These are phyloP conservation scores for Eucalyptus pauciflora DNA, from an alignment of 345 rosid genomes.

Conservation along the genomic window DNA sequence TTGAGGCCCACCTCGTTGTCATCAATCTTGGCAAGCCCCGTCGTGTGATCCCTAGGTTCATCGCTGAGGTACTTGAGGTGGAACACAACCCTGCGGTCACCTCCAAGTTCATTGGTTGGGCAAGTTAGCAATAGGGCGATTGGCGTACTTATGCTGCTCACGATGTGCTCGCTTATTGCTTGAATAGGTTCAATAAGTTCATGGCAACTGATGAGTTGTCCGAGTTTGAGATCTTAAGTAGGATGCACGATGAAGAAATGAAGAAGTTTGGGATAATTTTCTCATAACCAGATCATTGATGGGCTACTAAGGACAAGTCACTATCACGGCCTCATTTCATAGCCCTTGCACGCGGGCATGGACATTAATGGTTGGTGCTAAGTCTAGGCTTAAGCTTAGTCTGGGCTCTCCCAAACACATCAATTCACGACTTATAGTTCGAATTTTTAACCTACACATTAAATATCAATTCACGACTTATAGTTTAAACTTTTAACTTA, in stretches of 20 bases:
- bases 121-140: conserved; percentile 78
- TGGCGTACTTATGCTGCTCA: conserved; percentile 55
- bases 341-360: too few species aligned
- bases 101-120: conserved; percentile 81
- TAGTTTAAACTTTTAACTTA: too few species aligned
- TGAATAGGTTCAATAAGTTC: conserved; percentile 40
- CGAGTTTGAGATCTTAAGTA: conserved; percentile 68
- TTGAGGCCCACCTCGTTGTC: conserved; percentile 55
- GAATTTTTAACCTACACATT: too few species aligned
- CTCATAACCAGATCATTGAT: conserved; percentile 66
- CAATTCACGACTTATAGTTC: too few species aligned
- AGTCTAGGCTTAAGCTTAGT: too few species aligned
- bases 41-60: conserved; percentile 59
- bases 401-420: too few species aligned
- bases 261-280: conserved; percentile 62
- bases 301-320: conserved; percentile 23
- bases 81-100: conserved; percentile 40
- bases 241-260: conserved; percentile 92
- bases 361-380: too few species aligned
- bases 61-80: conserved; percentile 62
- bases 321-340: too few species aligned
- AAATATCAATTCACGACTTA: too few species aligned
- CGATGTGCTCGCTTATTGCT: conserved; percentile 77
- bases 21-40: conserved; percentile 71
- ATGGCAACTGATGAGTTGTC: conserved; percentile 82